Evolutionary conservation across 139 green algal species (phyloP), one percentile per base, ranked within the genome.

Genomic region (Ostreobium quekettii): DNA sequence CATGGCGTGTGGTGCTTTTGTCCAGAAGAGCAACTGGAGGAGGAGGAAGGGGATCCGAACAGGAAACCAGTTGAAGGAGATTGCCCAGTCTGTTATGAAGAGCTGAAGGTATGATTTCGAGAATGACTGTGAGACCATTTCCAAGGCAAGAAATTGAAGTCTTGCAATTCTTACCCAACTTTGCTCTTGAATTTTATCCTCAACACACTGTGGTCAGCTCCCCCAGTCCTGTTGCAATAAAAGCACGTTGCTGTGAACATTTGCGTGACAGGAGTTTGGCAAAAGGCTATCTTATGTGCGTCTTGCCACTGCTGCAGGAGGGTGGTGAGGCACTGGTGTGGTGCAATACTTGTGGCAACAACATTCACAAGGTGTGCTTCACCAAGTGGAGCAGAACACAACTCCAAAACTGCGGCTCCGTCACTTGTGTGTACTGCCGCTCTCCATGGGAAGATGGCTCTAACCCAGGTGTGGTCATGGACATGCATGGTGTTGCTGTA

Each of bases 51-150:
- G n/a, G n/a, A n/a, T n/a, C n/a, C 29, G 30, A 70, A 42, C 26
- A 60, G 61, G 26, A 72, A 47, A 37, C 58, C 77, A 3, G 32
- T 83, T 8, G 81, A 83, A 26, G 71, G 75, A 1, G 75, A 85
- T 26, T 84, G 78, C 36, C 66, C 81, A 30, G 78, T 87, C 47
- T 87, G 81, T 66, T 84, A 76, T 61, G 78, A 84, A 1, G 48
- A 60, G 19, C 56, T 86, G 15, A 69, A 70, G 62, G 69, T 67
- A 6, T 1, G 58, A 38, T 11, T 2, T 38, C n/a, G 48, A 2
- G 29, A 32, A 6, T 5, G 46, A 36, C 42, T n/a, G n/a, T n/a
- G n/a, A n/a, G n/a, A n/a, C n/a, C n/a, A 53, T 53, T 53, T 19
- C 19, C 42, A 53, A 19, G 42, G 42, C 42, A 53, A 53, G 15